Evolutionary conservation across 805 yeast genomes (phyloP).

Genomic region (Nakazawaea pomicola): DNA sequence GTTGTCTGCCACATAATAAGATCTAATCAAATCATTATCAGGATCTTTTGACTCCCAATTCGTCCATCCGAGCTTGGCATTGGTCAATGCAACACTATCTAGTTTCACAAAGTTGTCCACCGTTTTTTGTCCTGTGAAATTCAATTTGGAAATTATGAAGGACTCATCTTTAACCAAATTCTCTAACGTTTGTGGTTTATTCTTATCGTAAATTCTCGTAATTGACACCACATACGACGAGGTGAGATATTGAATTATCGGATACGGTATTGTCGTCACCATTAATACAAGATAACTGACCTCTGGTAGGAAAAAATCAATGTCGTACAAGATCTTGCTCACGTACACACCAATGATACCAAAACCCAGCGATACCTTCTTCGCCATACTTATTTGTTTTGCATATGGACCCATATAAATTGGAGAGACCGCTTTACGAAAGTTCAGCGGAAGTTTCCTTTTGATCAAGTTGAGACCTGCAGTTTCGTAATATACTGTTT

Average conservation of each 20-base stretch:
- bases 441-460: slow-evolving; percentile 41
- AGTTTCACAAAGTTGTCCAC: slow-evolving; percentile 58
- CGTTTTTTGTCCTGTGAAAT: slow-evolving; percentile 59
- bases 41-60: slow-evolving; percentile 40
- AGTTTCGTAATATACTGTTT: slow-evolving; percentile 20
- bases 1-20: slow-evolving; percentile 62
- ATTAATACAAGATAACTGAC: slow-evolving; percentile 37
- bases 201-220: slow-evolving; percentile 61
- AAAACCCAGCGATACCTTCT: slow-evolving; percentile 57
- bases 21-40: slow-evolving; percentile 29
- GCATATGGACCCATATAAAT: slow-evolving; percentile 61
- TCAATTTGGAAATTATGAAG: slow-evolving; percentile 62
- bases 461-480: slow-evolving; percentile 25
- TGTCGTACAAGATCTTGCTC: slow-evolving; percentile 51
- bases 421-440: slow-evolving; percentile 54
- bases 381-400: slow-evolving; percentile 56
- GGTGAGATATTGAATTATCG: slow-evolving; percentile 51
- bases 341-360: slow-evolving; percentile 57
- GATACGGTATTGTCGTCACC: slow-evolving; percentile 48
- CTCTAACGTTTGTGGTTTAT: slow-evolving; percentile 60
- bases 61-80: slow-evolving; percentile 41
- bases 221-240: slow-evolving; percentile 67
- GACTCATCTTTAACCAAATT: slow-evolving; percentile 57
- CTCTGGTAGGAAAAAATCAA: slow-evolving; percentile 47
- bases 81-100: slow-evolving; percentile 28